Evolutionary conservation across 768 basidiomycete genomes (phyloP).

Genomic region (Amylocystis lapponica): DNA sequence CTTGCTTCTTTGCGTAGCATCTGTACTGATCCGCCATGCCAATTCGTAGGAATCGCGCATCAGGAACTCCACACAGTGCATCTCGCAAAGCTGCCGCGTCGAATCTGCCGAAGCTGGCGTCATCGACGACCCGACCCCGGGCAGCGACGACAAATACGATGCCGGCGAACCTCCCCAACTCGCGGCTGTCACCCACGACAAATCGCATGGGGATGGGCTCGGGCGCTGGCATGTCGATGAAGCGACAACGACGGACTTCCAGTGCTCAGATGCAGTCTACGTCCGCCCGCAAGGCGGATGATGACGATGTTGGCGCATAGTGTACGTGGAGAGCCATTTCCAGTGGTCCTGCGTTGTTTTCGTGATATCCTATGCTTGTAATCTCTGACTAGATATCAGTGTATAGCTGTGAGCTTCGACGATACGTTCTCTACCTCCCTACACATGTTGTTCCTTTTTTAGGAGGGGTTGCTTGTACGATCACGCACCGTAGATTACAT

Average conservation of each 20-base stretch:
- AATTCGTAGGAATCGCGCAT: conserved; percentile 85
- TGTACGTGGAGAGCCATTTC: conserved; percentile 11
- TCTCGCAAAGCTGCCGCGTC: conserved; percentile 58
- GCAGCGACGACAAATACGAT: conserved; percentile 60
- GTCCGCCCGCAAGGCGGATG: conserved; percentile 18
- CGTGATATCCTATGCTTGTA: conserved; percentile 15
- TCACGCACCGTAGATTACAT: conserved; percentile 14
- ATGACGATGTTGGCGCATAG: conserved; percentile 15
- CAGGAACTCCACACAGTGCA: conserved; percentile 60
- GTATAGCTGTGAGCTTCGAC: conserved; percentile 9
- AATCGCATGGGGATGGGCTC: conserved; percentile 23
- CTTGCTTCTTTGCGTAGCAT: neutral
- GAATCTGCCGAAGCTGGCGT: conserved; percentile 67
- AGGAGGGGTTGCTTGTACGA: conserved; percentile 18
- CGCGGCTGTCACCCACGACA: conserved; percentile 33
- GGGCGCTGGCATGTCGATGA: conserved; percentile 43
- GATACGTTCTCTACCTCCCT: neutral
- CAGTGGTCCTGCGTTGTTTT: conserved; percentile 31
- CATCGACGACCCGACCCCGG: conserved; percentile 66
- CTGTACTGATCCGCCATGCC: conserved; percentile 10
- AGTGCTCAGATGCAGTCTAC: conserved; percentile 40
- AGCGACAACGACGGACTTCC: conserved; percentile 78
- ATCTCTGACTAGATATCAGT: conserved; percentile 17
- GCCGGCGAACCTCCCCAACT: conserved; percentile 39
- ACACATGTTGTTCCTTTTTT: conserved; percentile 5